These are phyloP conservation scores for Salix caprea DNA, from an alignment of 345 rosid species.

Conservation along the genomic window DNA sequence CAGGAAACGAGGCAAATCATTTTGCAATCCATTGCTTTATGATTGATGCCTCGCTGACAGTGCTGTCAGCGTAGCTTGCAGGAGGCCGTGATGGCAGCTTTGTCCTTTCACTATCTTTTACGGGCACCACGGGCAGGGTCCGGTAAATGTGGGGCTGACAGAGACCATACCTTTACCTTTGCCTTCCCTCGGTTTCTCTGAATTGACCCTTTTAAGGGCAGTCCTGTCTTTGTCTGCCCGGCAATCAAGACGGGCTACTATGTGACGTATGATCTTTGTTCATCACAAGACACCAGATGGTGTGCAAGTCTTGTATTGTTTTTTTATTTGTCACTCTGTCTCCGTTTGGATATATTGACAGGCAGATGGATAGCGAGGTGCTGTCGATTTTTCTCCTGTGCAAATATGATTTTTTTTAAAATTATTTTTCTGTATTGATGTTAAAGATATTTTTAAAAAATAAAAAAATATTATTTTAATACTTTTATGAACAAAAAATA, in stretches of 20 bases:
- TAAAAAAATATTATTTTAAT: too few species aligned
- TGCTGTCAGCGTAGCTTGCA: constrained; percentile 31
- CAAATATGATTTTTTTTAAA: too few species aligned
- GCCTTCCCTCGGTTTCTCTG: not conserved
- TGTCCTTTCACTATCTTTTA: constrained; percentile 26
- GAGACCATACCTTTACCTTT: constrained; percentile 37
- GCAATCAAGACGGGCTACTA: constrained; percentile 35
- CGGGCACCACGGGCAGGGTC: constrained; percentile 1
- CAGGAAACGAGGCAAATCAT: constrained; percentile 44
- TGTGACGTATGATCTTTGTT: not conserved
- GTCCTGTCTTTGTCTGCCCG: constrained; percentile 45
- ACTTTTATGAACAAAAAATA: too few species aligned
- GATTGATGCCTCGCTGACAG: constrained; percentile 64
- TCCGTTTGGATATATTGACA: not conserved
- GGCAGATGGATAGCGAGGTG: not conserved
- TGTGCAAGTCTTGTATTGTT: not conserved
- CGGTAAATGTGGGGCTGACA: constrained; percentile 19
- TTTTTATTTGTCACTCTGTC: not conserved
- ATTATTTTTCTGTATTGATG: too few species aligned
- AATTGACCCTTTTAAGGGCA: constrained; percentile 23
- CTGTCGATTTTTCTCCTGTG: too few species aligned
- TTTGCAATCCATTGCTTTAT: constrained; percentile 63
- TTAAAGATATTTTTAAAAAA: too few species aligned
- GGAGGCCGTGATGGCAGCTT: constrained; percentile 18
- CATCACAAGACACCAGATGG: not conserved